Conservation (phyloP, 495 filamentous ascomycete species). For the Neurospora pannonica region DNA sequence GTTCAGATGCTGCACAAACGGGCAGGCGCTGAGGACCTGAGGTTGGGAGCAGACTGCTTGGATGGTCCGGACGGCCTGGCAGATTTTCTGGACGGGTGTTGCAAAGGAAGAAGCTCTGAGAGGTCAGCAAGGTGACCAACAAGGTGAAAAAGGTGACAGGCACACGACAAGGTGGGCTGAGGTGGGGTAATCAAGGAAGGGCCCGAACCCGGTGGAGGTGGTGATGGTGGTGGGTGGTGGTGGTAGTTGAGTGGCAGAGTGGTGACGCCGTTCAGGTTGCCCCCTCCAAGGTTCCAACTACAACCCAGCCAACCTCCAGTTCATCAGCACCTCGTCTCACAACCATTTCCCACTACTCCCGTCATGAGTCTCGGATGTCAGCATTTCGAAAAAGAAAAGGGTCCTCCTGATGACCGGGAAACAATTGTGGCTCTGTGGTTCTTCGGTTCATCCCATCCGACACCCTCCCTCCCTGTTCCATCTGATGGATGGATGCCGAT, state of each 20-base stretch:
- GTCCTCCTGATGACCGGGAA: not conserved
- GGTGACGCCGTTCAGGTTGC: not conserved
- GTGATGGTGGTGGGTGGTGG: not conserved
- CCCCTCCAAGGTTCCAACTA: not conserved
- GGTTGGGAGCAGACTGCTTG: not conserved
- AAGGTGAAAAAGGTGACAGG: not conserved
- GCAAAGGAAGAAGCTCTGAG: too few species aligned
- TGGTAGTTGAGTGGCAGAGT: not conserved
- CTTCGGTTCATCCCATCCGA: not conserved
- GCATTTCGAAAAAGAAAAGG: not conserved
- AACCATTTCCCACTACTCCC: not conserved
- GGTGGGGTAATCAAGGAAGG: not conserved
- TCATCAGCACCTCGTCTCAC: not conserved
- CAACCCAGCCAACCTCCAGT: not conserved
- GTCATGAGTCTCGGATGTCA: not conserved
- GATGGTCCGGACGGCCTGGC: not conserved
- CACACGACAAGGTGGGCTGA: not conserved
- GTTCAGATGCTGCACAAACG: not conserved
- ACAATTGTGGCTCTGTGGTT: not conserved
- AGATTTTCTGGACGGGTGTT: not conserved
- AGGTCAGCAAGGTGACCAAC: not conserved
- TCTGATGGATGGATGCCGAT: not conserved
- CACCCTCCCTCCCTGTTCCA: not conserved
- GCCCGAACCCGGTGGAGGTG: not conserved
- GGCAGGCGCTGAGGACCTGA: not conserved